Base-by-base conservation (phyloP, 1,284 basidiomycete species). In the Pascua guehoae region DNA sequence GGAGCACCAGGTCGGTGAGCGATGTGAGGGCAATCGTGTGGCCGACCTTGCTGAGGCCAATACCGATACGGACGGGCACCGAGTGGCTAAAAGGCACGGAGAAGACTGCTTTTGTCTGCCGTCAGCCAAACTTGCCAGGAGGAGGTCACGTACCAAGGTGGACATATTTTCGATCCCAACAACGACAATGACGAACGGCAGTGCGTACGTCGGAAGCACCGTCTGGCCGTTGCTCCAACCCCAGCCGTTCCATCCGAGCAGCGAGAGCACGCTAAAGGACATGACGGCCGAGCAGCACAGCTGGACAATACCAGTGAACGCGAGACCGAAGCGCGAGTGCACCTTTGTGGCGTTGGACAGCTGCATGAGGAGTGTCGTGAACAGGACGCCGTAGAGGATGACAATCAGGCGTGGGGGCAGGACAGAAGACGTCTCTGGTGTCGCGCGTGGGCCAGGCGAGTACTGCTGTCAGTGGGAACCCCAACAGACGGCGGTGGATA, bases 141-240 rank as follows among this genome's bases (percentile, higher is more conserved):
- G 46, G 37, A 45, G 18, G 14, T 36, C 41, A 61, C 86, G 68
- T 72, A 93, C 91, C 70, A 98, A 80, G 66, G 88, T 88, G 72
- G 91, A 91, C 94, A 98, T 98, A 70, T 97, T 97, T 78, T 98
- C 95, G 2, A 91, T 89, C 10, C 95, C 95, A 16, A 97, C 89
- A 64, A 98, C 94, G 15, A 94, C 85, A 50, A 98, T 91, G 49
- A 97, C 89, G 61, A 98, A 90, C 0, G 94, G 93, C 53, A 98
- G 81, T 41, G 96, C 79, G 70, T 81, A 82, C 44, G 74, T 78
- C 5, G 79, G 79, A 15, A 79, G 63, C 39, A 68, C 68, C 8
- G 70, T 72, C 53, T 75, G 69, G 18, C 60, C 58, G 10, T 58
- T 60, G 14, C 65, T 63, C 39, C 60, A 59, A 4, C 69, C 69